Conservation (phyloP, 257 asterid species). For the Apocynum venetum region DNA sequence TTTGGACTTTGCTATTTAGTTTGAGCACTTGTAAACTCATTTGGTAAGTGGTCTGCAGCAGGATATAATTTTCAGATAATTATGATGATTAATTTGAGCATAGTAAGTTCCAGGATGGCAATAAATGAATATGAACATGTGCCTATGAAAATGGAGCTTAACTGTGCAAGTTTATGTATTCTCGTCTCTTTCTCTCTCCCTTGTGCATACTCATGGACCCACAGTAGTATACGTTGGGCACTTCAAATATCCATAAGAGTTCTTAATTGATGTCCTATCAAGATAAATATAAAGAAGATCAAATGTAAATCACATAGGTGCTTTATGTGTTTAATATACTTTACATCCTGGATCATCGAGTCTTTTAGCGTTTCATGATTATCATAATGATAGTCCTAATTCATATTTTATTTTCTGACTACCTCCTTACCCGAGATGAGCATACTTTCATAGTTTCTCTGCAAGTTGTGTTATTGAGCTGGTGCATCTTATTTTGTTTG, state of each 20-base stretch:
- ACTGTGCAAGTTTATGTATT: background rate
- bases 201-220: background rate
- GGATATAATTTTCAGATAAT: background rate
- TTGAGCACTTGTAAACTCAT: background rate
- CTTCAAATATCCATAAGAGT: background rate
- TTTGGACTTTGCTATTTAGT: background rate
- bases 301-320: background rate
- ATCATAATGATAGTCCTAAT: background rate
- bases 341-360: background rate
- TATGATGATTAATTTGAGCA: too few relatives aligned
- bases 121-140: background rate
- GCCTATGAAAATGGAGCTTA: background rate
- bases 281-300: too few relatives aligned
- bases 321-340: background rate
- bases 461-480: background rate
- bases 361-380: background rate
- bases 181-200: background rate
- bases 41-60: background rate
- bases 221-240: background rate
- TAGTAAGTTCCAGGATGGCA: background rate
- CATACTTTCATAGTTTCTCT: background rate
- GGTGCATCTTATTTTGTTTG: slow-evolving; percentile 10
- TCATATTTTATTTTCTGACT: background rate
- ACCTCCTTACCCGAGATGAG: background rate
- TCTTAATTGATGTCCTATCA: background rate